Conservation (phyloP, 805 yeast species). For the Ogataea naganishii region DNA sequence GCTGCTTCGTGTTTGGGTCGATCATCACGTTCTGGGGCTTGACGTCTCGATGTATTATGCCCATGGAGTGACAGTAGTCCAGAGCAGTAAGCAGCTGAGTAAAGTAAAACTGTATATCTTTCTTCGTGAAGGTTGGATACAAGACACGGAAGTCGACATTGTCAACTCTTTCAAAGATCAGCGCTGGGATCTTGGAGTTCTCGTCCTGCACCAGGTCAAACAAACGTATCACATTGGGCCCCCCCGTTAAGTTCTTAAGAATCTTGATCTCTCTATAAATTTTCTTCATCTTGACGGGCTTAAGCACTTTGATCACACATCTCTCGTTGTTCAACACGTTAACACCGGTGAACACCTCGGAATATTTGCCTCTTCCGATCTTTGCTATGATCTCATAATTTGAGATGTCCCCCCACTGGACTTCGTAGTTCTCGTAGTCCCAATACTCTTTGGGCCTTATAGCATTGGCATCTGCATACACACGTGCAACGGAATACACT, state of each 20-base stretch:
- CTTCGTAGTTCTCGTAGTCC: conserved; percentile 65
- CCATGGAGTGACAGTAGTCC: conserved; percentile 87
- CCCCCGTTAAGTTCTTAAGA: conserved; percentile 73
- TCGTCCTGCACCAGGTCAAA: conserved; percentile 86
- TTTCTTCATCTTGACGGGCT: conserved; percentile 89
- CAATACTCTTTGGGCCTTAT: conserved; percentile 74
- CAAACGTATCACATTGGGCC: conserved; percentile 70
- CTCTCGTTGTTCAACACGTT: conserved; percentile 50
- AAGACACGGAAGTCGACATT: conserved; percentile 81
- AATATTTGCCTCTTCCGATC: conserved; percentile 88
- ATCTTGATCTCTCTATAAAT: conserved; percentile 87
- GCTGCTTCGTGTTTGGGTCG: conserved; percentile 53
- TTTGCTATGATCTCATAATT: conserved; percentile 79
- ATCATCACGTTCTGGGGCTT: conserved; percentile 94
- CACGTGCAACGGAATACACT: conserved; percentile 54
- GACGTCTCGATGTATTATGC: conserved; percentile 91
- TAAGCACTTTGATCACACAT: conserved; percentile 83
- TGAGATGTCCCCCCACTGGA: conserved; percentile 80
- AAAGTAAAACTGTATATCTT: conserved; percentile 78
- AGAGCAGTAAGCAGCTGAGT: conserved; percentile 73
- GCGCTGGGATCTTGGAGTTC: conserved; percentile 76
- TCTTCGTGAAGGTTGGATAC: conserved; percentile 69
- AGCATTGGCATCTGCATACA: conserved; percentile 73
- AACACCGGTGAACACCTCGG: conserved; percentile 86
- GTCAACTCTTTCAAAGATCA: conserved; percentile 77